A percentile compares a stretch with the other conserved stretches of the same genome.
Conservation (phyloP, 805 yeast genomes). For the Yarrowia sp. region DNA sequence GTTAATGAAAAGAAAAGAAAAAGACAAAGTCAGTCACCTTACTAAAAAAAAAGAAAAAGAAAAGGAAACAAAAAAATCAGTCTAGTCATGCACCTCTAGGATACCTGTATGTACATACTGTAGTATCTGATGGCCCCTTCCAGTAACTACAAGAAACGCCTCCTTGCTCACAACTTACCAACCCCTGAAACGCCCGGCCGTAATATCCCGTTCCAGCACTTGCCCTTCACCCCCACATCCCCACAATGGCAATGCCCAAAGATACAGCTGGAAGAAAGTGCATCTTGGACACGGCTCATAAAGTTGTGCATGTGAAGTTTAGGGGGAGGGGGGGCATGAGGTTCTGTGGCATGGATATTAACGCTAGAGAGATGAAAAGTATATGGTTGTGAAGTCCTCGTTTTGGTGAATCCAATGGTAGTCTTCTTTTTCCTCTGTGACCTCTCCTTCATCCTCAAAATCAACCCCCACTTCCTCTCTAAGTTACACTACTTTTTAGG, state of each 20-base stretch:
- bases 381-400: neutral
- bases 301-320: slow-evolving; percentile 12
- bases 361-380: neutral
- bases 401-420: neutral
- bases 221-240: slow-evolving; percentile 3
- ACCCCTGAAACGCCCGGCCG: too few relatives aligned
- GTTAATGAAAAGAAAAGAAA: too few relatives aligned
- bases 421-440: too few relatives aligned
- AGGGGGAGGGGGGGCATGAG: neutral
- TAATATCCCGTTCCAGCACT: too few relatives aligned
- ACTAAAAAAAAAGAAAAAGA: too few relatives aligned
- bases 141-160: too few relatives aligned
- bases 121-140: too few relatives aligned
- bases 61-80: neutral
- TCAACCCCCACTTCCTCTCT: neutral
- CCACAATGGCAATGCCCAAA: too few relatives aligned
- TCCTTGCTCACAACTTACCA: too few relatives aligned
- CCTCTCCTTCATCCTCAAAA: neutral
- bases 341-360: neutral
- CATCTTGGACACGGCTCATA: slow-evolving; percentile 6
- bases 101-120: too few relatives aligned
- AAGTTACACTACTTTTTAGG: slow-evolving; percentile 21
- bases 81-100: neutral
- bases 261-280: too few relatives aligned
- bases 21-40: too few relatives aligned